Conservation (phyloP, 2,329 filamentous ascomycete species). For the Fusarium sp. region DNA sequence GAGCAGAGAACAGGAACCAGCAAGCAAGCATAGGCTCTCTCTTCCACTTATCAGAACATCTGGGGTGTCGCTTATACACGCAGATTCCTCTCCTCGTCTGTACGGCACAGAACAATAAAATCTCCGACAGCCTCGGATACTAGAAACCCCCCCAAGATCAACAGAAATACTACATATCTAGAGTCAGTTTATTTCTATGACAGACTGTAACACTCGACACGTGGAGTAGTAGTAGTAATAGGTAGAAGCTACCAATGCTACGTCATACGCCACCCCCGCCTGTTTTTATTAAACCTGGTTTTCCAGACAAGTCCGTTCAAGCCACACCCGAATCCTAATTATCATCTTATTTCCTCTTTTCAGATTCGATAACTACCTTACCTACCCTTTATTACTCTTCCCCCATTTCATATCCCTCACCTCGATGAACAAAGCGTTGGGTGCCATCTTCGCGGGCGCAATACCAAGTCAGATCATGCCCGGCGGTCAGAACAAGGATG, state of each 20-base stretch:
- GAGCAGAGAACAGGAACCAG: too few species aligned
- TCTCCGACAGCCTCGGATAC: too few species aligned
- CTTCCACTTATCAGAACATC: too few species aligned
- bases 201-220: constrained; percentile 9
- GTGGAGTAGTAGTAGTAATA: too few species aligned
- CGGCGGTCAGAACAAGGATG: neutral
- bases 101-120: too few species aligned
- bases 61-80: too few species aligned
- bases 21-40: too few species aligned
- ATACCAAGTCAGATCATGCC: constrained; percentile 29
- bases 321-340: constrained; percentile 13
- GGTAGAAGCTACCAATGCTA: neutral
- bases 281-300: constrained; percentile 14
- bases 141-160: too few species aligned
- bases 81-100: too few species aligned
- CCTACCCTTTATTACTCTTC: neutral
- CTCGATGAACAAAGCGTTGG: constrained; percentile 24
- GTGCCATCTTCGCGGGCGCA: constrained; percentile 21
- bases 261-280: constrained; percentile 32
- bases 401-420: neutral
- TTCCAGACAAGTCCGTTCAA: constrained; percentile 6
- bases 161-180: too few species aligned
- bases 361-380: neutral
- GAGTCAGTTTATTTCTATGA: too few species aligned
- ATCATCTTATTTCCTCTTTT: neutral